Conservation (phyloP, 2,329 filamentous ascomycete genomes). For the Geosmithia flava region DNA sequence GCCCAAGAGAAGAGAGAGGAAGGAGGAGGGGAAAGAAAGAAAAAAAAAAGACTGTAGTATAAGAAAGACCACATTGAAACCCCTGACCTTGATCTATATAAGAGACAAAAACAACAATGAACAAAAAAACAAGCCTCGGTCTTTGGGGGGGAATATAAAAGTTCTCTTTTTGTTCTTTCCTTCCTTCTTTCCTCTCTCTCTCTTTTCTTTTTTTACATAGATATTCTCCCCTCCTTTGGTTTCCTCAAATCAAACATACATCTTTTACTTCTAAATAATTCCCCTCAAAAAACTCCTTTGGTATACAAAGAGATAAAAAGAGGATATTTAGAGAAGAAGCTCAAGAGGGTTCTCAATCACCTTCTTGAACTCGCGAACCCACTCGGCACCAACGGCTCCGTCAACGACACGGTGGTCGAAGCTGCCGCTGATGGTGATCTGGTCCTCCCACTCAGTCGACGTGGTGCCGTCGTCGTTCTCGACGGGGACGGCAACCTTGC, state of each 20-base stretch:
- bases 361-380: slow-evolving; percentile 95
- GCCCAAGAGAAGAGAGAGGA: neutral
- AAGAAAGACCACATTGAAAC: neutral
- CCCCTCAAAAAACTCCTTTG: too few species aligned
- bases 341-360: slow-evolving; percentile 94
- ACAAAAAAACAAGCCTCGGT: neutral
- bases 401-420: slow-evolving; percentile 99
- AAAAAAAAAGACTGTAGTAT: neutral
- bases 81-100: neutral
- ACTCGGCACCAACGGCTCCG: slow-evolving; percentile 90
- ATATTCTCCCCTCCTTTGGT: too few species aligned
- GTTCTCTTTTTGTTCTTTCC: neutral
- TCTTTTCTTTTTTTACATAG: too few species aligned
- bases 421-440: slow-evolving; percentile 87
- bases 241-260: too few species aligned
- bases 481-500: slow-evolving; percentile 84
- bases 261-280: too few species aligned
- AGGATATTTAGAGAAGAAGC: slow-evolving; percentile 59
- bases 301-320: too few species aligned
- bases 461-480: slow-evolving; percentile 73
- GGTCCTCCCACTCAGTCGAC: slow-evolving; percentile 82
- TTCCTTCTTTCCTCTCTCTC: neutral
- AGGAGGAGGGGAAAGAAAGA: too few species aligned
- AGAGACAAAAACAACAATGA: neutral
- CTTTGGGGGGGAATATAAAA: neutral